Conservation (phyloP, 2,329 filamentous ascomycete genomes). For the Mariannaea sp. region DNA sequence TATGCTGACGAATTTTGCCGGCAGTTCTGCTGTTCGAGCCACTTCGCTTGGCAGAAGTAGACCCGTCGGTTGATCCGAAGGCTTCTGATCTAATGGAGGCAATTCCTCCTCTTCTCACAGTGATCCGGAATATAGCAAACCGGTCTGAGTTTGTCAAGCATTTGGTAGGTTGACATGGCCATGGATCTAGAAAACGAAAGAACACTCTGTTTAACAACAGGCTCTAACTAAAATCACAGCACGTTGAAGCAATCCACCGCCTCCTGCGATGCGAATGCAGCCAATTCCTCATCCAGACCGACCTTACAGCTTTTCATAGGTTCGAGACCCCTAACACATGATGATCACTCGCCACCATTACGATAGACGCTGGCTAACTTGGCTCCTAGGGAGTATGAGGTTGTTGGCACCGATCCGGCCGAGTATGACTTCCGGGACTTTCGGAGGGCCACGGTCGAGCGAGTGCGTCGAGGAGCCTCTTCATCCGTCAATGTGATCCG, state of each 20-base stretch:
- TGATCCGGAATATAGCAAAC: not conserved
- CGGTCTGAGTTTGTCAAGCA: slow-evolving; percentile 1
- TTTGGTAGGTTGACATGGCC: not conserved
- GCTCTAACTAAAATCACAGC: not conserved
- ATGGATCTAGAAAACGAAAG: no score
- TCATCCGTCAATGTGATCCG: not conserved
- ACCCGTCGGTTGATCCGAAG: slow-evolving; percentile 1
- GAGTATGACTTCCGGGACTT: slow-evolving; percentile 13
- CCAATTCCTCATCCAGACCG: not conserved
- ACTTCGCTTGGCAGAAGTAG: not conserved
- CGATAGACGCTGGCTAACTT: not conserved
- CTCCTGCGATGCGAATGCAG: not conserved
- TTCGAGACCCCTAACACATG: not conserved
- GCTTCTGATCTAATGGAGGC: not conserved
- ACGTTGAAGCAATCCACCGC: not conserved
- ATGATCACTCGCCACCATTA: not conserved
- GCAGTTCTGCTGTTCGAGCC: slow-evolving; percentile 4
- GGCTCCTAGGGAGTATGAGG: not conserved
- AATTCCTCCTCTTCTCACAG: slow-evolving; percentile 1
- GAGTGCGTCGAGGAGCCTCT: not conserved
- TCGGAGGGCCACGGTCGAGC: slow-evolving; percentile 5
- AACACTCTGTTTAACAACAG: no score
- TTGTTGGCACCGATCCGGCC: slow-evolving; percentile 1
- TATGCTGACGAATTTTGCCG: not conserved
- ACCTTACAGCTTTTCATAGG: slow-evolving; percentile 1